Base-by-base conservation (phyloP, 2,329 filamentous ascomycete genomes). In the Apiospora pterosperma region DNA sequence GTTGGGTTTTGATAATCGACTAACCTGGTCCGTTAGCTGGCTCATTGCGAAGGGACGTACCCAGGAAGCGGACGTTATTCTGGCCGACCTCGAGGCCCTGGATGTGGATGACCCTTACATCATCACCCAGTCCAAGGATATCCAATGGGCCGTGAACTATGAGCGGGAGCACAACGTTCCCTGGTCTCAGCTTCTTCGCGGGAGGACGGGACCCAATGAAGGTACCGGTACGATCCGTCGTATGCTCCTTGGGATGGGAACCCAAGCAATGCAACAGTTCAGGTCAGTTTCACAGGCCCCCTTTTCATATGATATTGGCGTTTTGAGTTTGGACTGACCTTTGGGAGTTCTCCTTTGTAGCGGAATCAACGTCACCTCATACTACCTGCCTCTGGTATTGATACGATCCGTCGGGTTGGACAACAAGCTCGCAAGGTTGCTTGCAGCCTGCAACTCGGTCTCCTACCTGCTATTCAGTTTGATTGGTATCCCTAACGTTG, bases 371-470 rank as follows among this genome's bases (percentile, higher is more conserved):
- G 62, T 73, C 5, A 75, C 69, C n/a, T 66, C 62, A 2, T 76
- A 76, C 58, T 75, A 76, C 61, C 70, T 86, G 0, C 83, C 84
- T 0, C 81, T 80, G 0, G 81, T 87, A 0, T 73, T 87, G 1
- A 85, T 84, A 48, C 72, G 80, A 36, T 84, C 80, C 2, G 84
- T 87, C 0, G 82, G 84, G 0, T 75, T 87, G 14, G 74, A 74
- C 25, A 80, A 85, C 31, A 78, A 73, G 12, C 76, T 85, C 63
- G 81, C 85, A 0, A 77, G 84, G 1, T 73, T 88, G 0, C 75
- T 88, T 19, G 81, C 84, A 0, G 84, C 84, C 0, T 82, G 80
- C 69, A 86, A 68, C 62, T 73, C 72, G 0, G 69, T 74, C 39
- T 70, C 67, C 59, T 77, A 76, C 64, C 65, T 76, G 6, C 59